Evolutionary conservation across 192 early-diverging fungal species (phyloP).

Genomic region (Gorgonomyces haynaldii): DNA sequence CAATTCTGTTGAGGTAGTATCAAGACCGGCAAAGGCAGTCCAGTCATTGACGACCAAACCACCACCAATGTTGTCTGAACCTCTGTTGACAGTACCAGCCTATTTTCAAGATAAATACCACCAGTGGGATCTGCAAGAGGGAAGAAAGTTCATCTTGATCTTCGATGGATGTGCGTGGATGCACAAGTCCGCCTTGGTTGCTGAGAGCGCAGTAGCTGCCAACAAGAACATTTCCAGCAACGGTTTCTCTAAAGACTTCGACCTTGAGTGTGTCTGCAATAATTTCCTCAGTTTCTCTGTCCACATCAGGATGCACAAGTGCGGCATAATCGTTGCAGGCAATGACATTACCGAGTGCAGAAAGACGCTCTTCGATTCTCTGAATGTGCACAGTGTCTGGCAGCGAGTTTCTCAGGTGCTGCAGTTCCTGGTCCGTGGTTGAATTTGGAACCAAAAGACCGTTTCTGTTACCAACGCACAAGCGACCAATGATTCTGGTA

Average conservation of each 20-base stretch:
- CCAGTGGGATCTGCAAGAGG: conserved; percentile 90
- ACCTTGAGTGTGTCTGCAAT: conserved; percentile 96
- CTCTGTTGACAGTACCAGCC: conserved; percentile 97
- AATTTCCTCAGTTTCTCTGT: conserved; percentile 97
- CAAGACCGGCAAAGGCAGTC: conserved; percentile 92
- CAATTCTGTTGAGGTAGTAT: conserved; percentile 92
- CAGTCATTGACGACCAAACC: conserved; percentile 98
- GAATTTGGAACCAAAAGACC: conserved; percentile 89
- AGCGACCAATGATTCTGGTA: conserved; percentile 89
- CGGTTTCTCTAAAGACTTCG: conserved; percentile 96
- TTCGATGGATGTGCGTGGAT: conserved; percentile 88
- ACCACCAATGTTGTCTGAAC: conserved; percentile 93
- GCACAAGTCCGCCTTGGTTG: conserved; percentile 95
- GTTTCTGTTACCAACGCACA: conserved; percentile 86
- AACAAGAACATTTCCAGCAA: conserved; percentile 94
- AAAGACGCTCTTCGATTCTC: conserved; percentile 93
- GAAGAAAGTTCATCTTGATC: conserved; percentile 98
- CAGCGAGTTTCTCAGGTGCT: conserved; percentile 91
- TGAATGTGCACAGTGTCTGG: conserved; percentile 89
- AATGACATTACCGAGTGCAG: conserved; percentile 97
- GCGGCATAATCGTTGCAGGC: conserved; percentile 99
- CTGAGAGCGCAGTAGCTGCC: conserved; percentile 90
- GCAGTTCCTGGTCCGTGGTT: conserved; percentile 92
- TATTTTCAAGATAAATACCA: conserved; percentile 27
- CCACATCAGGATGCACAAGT: conserved; percentile 95